Evolutionary conservation across 2,329 filamentous ascomycete genomes (phyloP), one percentile per base, ranked within the genome.

Genomic region (Ophiostoma pallidulum): DNA sequence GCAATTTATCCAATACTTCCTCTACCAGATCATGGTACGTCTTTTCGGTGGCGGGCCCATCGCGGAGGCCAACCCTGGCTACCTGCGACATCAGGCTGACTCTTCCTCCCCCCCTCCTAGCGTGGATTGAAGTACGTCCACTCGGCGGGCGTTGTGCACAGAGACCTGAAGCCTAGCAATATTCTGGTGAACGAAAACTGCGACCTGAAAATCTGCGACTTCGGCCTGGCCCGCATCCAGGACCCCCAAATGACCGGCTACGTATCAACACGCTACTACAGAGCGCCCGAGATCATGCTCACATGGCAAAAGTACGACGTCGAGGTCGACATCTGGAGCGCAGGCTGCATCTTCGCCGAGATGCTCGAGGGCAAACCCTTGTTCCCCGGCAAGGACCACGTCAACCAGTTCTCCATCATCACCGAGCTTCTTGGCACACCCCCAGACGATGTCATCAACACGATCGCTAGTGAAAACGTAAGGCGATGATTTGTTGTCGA

Each of bases 291-390:
- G 69, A 98, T 98, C 64, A 98, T 98, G 92, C 88, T 98, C 64
- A 97, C 92, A 55, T 98, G 92, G 92, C 92, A 98, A 74, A 98
- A 98, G 72, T 98, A 98, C 69, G 92, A 98, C 59, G 83, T 97
- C 41, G 92, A 97, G 71, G 92, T 98, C 50, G 92, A 98, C 65
- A 95, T 98, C 64, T 98, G 92, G 92, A 97, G 92, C 64, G 91
- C 91, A 16, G 92, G 92, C 52, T 98, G 92, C 69, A 98, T 98
- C 64, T 97, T 98, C 59, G 92, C 92, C 36, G 92, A 98, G 71
- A 98, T 98, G 92, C 77, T 98, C 51, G 91, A 96, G 70, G 92
- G 92, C 63, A 97, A 97, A 72, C 92, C 92, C 28, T 72, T 98
- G 19, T 98, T 98, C 75, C 92, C 92, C 0, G 92, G 92, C 64